phyloP scores from a whole-genome alignment of 306 rosid genomes.

The Benincasa hispida region DNA sequence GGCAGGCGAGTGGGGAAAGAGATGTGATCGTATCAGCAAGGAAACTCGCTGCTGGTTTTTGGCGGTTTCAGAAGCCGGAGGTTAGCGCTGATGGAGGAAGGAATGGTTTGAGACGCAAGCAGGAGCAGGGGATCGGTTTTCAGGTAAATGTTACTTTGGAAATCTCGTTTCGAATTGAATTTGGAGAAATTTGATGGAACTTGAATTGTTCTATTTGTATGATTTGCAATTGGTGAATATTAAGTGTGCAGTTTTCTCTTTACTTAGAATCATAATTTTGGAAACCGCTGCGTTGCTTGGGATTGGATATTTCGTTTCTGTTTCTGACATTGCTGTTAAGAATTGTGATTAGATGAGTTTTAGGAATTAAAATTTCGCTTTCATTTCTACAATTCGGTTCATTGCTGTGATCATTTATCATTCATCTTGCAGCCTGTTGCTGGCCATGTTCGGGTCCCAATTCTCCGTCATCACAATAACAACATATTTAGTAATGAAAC shows the following conservation, averaged over 20 bases:
- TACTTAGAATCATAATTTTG: background rate
- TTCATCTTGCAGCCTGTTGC: slow-evolving; percentile 39
- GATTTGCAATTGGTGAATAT: background rate
- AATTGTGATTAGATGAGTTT: background rate
- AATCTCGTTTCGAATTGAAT: slow-evolving; percentile 17
- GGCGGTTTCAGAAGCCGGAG: slow-evolving; percentile 78
- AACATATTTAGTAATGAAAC: slow-evolving; percentile 38
- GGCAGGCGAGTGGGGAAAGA: slow-evolving; percentile 20
- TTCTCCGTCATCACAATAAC: slow-evolving; percentile 27
- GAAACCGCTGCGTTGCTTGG: background rate
- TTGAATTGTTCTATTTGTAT: background rate
- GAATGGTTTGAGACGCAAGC: slow-evolving; percentile 9
- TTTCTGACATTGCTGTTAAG: background rate
- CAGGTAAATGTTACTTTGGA: slow-evolving; percentile 31
- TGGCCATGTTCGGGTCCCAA: slow-evolving; percentile 32
- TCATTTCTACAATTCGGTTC: slow-evolving; percentile 9
- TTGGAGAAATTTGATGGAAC: background rate
- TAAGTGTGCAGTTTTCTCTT: background rate
- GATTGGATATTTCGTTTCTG: background rate
- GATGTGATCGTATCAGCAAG: slow-evolving; percentile 50
- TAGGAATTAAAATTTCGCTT: background rate
- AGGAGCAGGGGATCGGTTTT: slow-evolving; percentile 36
- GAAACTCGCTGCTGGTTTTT: slow-evolving; percentile 76
- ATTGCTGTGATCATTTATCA: background rate
- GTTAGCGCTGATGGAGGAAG: slow-evolving; percentile 15